Percentiles rank a stretch among this genome's conserved stretches.
These are phyloP conservation scores for Pleurotus citrinopileatus DNA, from an alignment of 768 basidiomycete genomes.

Conservation along the genomic window DNA sequence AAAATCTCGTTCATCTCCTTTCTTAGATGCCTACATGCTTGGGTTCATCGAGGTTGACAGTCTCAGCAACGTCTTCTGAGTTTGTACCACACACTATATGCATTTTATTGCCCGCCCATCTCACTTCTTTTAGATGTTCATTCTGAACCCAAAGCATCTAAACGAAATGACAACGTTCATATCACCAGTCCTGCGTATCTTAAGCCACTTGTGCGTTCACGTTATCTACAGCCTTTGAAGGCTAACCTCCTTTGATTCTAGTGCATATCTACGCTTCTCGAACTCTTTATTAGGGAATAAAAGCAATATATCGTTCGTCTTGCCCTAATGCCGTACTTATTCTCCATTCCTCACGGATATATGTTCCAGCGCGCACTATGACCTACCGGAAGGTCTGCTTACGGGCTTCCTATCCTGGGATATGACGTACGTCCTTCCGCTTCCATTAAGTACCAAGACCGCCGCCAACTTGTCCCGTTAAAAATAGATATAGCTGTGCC, in stretches of 20 bases:
- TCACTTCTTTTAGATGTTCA: constrained; percentile 15
- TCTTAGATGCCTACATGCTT: constrained; percentile 39
- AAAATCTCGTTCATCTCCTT: not conserved
- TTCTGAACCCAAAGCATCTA: constrained; percentile 15
- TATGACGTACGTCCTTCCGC: constrained; percentile 11
- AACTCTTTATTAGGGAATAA: constrained; percentile 27
- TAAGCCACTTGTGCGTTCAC: constrained; percentile 14
- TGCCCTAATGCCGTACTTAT: constrained; percentile 39
- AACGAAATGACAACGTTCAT: constrained; percentile 16
- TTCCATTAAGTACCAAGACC: constrained; percentile 19
- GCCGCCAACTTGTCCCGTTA: constrained; percentile 18
- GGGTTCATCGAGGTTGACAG: constrained; percentile 35
- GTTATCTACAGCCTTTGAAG: too few species aligned
- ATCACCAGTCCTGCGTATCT: constrained; percentile 14
- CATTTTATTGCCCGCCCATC: too few species aligned
- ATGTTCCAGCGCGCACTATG: constrained; percentile 48
- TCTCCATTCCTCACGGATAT: not conserved
- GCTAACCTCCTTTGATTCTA: not conserved
- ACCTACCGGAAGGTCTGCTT: constrained; percentile 66
- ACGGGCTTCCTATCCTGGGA: constrained; percentile 28
- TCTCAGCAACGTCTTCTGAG: constrained; percentile 35
- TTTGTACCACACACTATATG: too few species aligned
- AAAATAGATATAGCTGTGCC: constrained; percentile 63
- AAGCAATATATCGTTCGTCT: constrained; percentile 30
- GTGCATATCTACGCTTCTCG: constrained; percentile 15